A percentile compares a stretch with the other conserved stretches of the same genome.
Conservation (phyloP, 768 basidiomycete genomes). For the Rhodotorula babjevae region DNA sequence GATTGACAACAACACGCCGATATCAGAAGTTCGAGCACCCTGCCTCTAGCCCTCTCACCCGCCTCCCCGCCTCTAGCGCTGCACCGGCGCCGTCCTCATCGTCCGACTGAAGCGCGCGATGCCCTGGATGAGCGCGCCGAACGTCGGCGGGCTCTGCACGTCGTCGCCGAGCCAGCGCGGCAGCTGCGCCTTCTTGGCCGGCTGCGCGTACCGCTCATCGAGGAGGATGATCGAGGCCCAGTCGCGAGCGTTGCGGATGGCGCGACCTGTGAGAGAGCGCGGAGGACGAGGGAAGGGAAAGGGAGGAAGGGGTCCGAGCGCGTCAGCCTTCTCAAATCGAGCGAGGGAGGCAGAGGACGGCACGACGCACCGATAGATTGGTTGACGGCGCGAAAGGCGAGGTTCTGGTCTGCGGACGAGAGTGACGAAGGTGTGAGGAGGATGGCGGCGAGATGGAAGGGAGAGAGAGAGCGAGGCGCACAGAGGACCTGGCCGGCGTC, state of each 20-base stretch:
- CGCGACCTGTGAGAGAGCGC: slow-evolving; percentile 60
- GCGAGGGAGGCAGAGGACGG: background rate
- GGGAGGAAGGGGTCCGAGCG: background rate
- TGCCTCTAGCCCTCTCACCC: no score
- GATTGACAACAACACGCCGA: background rate
- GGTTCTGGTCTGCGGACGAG: slow-evolving; percentile 51
- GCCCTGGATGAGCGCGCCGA: slow-evolving; percentile 66
- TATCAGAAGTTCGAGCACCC: no score
- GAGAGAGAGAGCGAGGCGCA: slow-evolving; percentile 48
- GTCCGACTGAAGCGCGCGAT: slow-evolving; percentile 46
- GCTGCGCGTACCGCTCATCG: slow-evolving; percentile 71
- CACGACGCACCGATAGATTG: slow-evolving; percentile 80
- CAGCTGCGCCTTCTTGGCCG: slow-evolving; percentile 69
- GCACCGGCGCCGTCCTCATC: background rate
- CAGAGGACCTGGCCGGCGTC: slow-evolving; percentile 78
- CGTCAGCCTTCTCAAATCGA: background rate
- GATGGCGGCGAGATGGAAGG: slow-evolving; percentile 23
- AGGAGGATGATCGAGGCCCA: slow-evolving; percentile 87
- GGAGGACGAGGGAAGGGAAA: background rate
- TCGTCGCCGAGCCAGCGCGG: slow-evolving; percentile 80
- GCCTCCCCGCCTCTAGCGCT: background rate
- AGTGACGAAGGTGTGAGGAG: background rate
- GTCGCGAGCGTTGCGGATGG: slow-evolving; percentile 83
- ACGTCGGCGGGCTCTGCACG: slow-evolving; percentile 59
- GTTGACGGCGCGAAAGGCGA: slow-evolving; percentile 65